These are phyloP conservation scores for Backusella sp. DNA, from an alignment of 192 early-diverging fungal species.

Conservation along the genomic window DNA sequence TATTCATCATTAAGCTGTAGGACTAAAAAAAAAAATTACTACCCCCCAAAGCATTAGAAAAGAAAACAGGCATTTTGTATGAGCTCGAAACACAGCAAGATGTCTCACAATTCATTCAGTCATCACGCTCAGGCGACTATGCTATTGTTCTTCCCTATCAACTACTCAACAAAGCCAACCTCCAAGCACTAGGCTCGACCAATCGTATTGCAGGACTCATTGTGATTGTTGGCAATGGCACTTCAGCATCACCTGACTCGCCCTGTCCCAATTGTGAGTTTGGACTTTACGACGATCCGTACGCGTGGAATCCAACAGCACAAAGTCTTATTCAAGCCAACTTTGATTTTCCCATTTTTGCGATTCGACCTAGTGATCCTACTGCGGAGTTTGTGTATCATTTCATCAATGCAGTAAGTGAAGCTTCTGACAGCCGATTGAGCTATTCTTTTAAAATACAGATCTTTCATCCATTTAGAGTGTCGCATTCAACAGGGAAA, in stretches of 20 bases:
- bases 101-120: constrained; percentile 45
- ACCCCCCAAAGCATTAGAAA: constrained; percentile 27
- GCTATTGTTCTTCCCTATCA: constrained; percentile 62
- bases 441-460: background rate
- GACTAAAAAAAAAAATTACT: background rate
- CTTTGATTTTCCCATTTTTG: constrained; percentile 71
- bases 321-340: constrained; percentile 49
- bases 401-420: constrained; percentile 32
- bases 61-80: constrained; percentile 58
- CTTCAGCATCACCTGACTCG: constrained; percentile 55
- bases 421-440: constrained; percentile 4
- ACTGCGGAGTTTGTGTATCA: constrained; percentile 36
- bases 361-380: constrained; percentile 39
- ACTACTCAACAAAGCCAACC: constrained; percentile 51
- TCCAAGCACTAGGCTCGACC: constrained; percentile 42
- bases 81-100: constrained; percentile 44
- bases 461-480: constrained; percentile 36
- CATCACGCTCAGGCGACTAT: constrained; percentile 41
- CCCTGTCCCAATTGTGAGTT: constrained; percentile 69
- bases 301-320: constrained; percentile 70
- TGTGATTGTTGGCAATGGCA: constrained; percentile 38
- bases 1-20: background rate
- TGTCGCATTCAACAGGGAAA: constrained; percentile 39
- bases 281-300: constrained; percentile 64
- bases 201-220: constrained; percentile 59